phyloP scores from a whole-genome alignment of 1,284 basidiomycete species.

The Athelia sp. region DNA sequence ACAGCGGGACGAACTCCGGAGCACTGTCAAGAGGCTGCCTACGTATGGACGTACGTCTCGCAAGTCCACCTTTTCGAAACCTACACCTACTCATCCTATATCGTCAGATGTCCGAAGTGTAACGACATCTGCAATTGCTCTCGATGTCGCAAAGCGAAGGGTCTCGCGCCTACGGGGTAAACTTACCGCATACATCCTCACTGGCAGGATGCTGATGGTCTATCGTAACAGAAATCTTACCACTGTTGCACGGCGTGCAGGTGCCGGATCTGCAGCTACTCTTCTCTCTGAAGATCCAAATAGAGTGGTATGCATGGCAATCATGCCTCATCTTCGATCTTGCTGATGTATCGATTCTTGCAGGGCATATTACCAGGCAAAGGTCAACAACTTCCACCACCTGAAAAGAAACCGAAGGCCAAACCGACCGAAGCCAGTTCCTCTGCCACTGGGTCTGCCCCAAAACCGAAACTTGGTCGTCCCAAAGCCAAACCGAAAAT shows the following conservation, averaged over 20 bases:
- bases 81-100: constrained; percentile 1
- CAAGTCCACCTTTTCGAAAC: not conserved
- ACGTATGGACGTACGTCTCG: constrained; percentile 48
- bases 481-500: constrained; percentile 4
- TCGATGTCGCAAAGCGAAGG: constrained; percentile 55
- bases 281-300: constrained; percentile 4
- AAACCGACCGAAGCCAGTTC: constrained; percentile 27
- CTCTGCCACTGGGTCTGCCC: not conserved
- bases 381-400: constrained; percentile 15
- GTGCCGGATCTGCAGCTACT: constrained; percentile 3
- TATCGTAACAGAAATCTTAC: constrained; percentile 12
- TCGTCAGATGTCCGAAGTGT: constrained; percentile 64
- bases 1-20: constrained; percentile 18
- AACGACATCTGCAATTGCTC: constrained; percentile 61
- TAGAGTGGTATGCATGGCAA: constrained; percentile 1
- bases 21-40: constrained; percentile 34
- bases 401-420: constrained; percentile 12
- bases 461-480: not conserved
- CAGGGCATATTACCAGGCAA: constrained; percentile 22
- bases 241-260: constrained; percentile 7
- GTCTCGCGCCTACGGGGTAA: constrained; percentile 55
- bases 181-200: constrained; percentile 12
- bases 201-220: not conserved
- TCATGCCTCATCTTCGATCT: not conserved
- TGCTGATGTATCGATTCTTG: not conserved